Evolutionary conservation across 805 yeast genomes (phyloP).

Genomic region (Ogataea polymorpha): DNA sequence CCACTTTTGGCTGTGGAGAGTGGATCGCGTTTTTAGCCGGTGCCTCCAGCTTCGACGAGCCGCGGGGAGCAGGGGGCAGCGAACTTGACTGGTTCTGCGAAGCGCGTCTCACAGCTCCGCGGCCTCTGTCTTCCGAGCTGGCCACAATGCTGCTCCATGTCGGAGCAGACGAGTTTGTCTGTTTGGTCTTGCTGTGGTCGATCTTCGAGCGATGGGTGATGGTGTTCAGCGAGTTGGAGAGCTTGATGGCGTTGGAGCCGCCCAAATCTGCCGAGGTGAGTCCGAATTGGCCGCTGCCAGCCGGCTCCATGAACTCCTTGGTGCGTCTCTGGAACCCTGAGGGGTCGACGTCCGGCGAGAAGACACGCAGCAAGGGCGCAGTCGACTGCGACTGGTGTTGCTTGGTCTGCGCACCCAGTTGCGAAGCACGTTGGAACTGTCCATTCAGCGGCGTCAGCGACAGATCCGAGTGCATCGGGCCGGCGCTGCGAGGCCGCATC

Average conservation of each 20-base stretch:
- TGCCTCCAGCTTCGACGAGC: slow-evolving; percentile 9
- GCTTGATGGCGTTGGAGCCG: slow-evolving; percentile 28
- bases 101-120: slow-evolving; percentile 18
- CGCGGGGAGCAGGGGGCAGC: slow-evolving; percentile 23
- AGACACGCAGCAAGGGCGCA: slow-evolving; percentile 22
- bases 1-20: slow-evolving; percentile 18
- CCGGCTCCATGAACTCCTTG: slow-evolving; percentile 17
- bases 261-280: slow-evolving; percentile 22
- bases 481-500: slow-evolving; percentile 45
- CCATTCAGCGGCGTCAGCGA: slow-evolving; percentile 12
- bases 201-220: slow-evolving; percentile 25
- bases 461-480: slow-evolving; percentile 31
- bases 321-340: slow-evolving; percentile 21
- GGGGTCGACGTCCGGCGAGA: slow-evolving; percentile 30
- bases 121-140: slow-evolving; percentile 19
- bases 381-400: slow-evolving; percentile 8
- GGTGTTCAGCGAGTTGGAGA: slow-evolving; percentile 29
- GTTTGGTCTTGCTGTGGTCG: slow-evolving; percentile 21
- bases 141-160: slow-evolving; percentile 17
- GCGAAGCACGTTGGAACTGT: slow-evolving; percentile 7
- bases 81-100: slow-evolving; percentile 21
- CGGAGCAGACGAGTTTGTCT: slow-evolving; percentile 4
- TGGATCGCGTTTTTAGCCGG: slow-evolving; percentile 4
- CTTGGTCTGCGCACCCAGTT: slow-evolving; percentile 13
- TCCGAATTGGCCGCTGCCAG: slow-evolving; percentile 12